A percentile compares a stretch with the other conserved stretches of the same genome.
These are phyloP conservation scores for Sordaria brevicollis DNA, from an alignment of 495 filamentous ascomycete species.

Conservation along the genomic window DNA sequence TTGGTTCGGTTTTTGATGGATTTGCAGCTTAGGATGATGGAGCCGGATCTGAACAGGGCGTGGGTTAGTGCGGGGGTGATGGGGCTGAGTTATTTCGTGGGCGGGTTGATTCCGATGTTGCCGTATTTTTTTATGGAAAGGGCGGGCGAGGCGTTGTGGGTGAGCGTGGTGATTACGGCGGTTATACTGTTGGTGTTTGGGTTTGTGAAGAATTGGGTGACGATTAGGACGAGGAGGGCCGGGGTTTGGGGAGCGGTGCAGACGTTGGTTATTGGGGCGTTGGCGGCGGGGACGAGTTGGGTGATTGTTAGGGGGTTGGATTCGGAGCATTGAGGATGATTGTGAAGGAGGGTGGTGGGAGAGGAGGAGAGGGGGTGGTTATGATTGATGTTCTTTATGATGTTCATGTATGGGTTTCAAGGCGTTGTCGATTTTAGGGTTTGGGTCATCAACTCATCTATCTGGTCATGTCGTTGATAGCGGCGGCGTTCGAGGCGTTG, in stretches of 20 bases:
- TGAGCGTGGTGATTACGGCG: conserved; percentile 40
- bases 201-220: conserved; percentile 38
- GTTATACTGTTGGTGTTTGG: conserved; percentile 45
- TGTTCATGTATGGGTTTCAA: not conserved
- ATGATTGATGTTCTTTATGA: not conserved
- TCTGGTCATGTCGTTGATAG: not conserved
- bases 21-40: conserved; percentile 38
- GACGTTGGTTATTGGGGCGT: conserved; percentile 30
- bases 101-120: conserved; percentile 46
- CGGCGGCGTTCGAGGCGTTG: not conserved
- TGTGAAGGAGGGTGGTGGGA: not conserved
- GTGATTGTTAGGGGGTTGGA: conserved; percentile 27
- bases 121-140: conserved; percentile 43
- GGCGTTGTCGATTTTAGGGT: not conserved
- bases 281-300: conserved; percentile 36
- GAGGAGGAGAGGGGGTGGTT: not conserved
- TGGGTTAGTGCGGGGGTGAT: conserved; percentile 41
- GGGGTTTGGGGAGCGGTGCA: conserved; percentile 30
- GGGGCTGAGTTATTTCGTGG: conserved; percentile 44
- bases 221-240: conserved; percentile 25
- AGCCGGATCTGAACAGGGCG: conserved; percentile 29
- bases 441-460: no score
- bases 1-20: conserved; percentile 48
- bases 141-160: conserved; percentile 34
- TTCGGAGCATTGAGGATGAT: not conserved